phyloP scores from a whole-genome alignment of 1,139 yeast genomes.

The Wickerhamomyces sp. region DNA sequence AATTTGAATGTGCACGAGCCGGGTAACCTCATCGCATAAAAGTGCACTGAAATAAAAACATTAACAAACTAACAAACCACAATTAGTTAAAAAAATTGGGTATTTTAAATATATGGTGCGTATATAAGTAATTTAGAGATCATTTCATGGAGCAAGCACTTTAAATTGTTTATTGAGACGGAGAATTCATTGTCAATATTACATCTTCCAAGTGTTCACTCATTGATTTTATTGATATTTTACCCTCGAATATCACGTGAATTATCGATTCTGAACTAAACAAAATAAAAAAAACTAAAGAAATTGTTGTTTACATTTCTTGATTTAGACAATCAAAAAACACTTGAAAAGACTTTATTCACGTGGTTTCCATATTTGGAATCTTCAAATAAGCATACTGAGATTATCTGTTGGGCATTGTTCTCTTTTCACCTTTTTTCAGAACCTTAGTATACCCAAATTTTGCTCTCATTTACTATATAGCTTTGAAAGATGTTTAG shows the following conservation, averaged over 20 bases:
- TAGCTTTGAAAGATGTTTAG: background rate
- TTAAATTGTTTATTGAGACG: no score
- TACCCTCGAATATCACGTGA: slow-evolving; percentile 1
- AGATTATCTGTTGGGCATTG: background rate
- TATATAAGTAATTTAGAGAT: no score
- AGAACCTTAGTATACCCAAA: slow-evolving; percentile 7
- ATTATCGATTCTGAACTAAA: background rate
- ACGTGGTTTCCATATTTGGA: no score
- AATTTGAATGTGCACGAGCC: slow-evolving; percentile 1
- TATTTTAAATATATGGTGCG: no score
- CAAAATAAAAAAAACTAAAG: background rate
- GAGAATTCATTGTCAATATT: no score
- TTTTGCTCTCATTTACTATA: slow-evolving; percentile 11
- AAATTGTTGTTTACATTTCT: slow-evolving; percentile 8
- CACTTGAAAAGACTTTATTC: background rate
- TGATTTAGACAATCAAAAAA: no score
- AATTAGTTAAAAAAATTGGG: no score
- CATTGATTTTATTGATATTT: background rate
- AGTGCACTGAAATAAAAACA: slow-evolving; percentile 1
- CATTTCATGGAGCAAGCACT: no score
- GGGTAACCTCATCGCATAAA: slow-evolving; percentile 18
- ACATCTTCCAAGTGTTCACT: background rate
- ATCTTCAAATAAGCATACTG: no score
- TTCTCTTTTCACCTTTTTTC: slow-evolving; percentile 2
- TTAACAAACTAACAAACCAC: no score